Base-by-base conservation (phyloP, 2,329 filamentous ascomycete genomes). In the Tricladium varicosporioides region DNA sequence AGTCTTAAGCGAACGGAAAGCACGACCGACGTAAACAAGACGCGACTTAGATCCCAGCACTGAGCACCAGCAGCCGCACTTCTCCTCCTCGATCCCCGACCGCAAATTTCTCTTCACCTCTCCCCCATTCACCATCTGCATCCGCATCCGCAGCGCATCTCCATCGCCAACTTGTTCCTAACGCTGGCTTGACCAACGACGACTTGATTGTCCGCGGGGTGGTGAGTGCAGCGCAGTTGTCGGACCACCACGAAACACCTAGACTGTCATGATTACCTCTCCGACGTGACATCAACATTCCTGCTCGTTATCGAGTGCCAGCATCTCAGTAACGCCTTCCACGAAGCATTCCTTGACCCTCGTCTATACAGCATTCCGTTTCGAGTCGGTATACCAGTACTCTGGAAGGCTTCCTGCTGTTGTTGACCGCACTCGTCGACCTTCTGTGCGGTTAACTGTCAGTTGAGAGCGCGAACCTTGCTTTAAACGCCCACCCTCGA, bases 181-280 rank as follows among this genome's bases (percentile, higher is more conserved):
- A 40, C 36, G 36, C 36, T 40, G 36, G 36, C 36, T 40, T 11
- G 11, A 40, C n/a, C 45, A 18, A 47, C 16, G 45, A 27, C 16
- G 45, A 22, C n/a, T 46, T 11, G 43, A 22, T 33, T 48, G 33
- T 42, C n/a, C 36, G 15, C 19, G n/a, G 36, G 40, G 31, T 45
- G 51, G 48, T 53, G 27, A 48, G 27, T 53, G 36, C 43, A 31
- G 16, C 14, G 9, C 15, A 14, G 7, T 40, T 16, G 16, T 43
- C 33, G 19, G 45, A 54, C 33, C 15, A 18, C 43, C 8, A 40
- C 40, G 18, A 31, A 14, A 36, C 10, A 48, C n/a, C 44, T 32
- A 7, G 15, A 31, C 19, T 46, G 58, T 60, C 60, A 60, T 61
- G 60, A 60, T 42, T 59, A 60, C 51, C 48, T 60, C 56, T 18